Percentiles rank a stretch among this genome's conserved stretches.
These are phyloP conservation scores for Dictyostelium capitatum DNA, from an alignment of 78 protist species.

Conservation along the genomic window DNA sequence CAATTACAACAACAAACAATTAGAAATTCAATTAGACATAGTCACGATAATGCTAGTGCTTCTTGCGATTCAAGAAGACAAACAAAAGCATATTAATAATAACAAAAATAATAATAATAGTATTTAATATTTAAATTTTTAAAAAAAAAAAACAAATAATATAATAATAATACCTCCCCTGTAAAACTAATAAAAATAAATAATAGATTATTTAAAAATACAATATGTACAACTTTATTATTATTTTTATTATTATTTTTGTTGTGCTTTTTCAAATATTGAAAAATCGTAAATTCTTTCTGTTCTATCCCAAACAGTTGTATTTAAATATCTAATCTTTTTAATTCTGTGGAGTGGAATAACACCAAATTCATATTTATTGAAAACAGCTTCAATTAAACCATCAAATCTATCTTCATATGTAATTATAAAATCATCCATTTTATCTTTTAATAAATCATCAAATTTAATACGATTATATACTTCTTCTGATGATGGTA, in stretches of 20 bases:
- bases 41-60: background rate
- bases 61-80: conserved; percentile 10
- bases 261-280: background rate
- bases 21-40: background rate
- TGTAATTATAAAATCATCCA: conserved; percentile 9
- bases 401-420: conserved; percentile 55
- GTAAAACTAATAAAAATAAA: conserved; percentile 1
- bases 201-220: background rate
- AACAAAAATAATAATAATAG: no score
- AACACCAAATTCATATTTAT: conserved; percentile 27
- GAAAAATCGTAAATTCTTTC: conserved; percentile 51
- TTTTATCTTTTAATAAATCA: background rate
- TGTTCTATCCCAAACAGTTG: conserved; percentile 15
- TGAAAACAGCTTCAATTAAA: background rate
- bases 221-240: background rate
- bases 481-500: conserved; percentile 60
- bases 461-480: conserved; percentile 65
- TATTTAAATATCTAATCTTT: conserved; percentile 15
- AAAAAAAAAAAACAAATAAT: background rate
- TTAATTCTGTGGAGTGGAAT: conserved; percentile 45
- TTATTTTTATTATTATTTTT: background rate
- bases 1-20: background rate
- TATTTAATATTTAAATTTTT: background rate
- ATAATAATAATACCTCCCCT: background rate
- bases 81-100: background rate